Conservation (phyloP, 805 yeast genomes). For the Kodamaea jinghongensis region DNA sequence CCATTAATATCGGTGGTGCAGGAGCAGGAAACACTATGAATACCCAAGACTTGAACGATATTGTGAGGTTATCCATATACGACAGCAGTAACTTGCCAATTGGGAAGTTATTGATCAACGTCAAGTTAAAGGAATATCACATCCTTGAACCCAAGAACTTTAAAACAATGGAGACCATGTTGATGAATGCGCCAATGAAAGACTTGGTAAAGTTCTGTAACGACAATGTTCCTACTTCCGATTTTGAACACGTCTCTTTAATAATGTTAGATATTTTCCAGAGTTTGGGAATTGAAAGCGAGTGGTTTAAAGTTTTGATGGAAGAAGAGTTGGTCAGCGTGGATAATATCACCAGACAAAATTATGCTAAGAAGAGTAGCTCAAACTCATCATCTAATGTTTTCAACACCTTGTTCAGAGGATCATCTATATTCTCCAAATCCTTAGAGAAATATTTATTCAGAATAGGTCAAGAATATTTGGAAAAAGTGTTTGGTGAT, state of each 20-base stretch:
- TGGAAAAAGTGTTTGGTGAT: slow-evolving; percentile 70
- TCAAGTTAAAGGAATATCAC: slow-evolving; percentile 50
- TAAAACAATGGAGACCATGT: slow-evolving; percentile 58
- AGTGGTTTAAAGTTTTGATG: slow-evolving; percentile 71
- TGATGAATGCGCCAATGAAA: slow-evolving; percentile 50
- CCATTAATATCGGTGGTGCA: slow-evolving; percentile 29
- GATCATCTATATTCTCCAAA: slow-evolving; percentile 79
- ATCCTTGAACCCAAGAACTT: slow-evolving; percentile 62
- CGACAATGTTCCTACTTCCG: slow-evolving; percentile 33
- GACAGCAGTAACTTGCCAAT: slow-evolving; percentile 42
- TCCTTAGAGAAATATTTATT: slow-evolving; percentile 75
- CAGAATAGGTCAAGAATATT: slow-evolving; percentile 74
- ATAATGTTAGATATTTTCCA: slow-evolving; percentile 75
- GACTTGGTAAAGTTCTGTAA: slow-evolving; percentile 51
- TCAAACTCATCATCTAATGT: slow-evolving; percentile 26
- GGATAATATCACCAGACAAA: slow-evolving; percentile 44
- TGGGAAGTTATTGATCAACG: slow-evolving; percentile 57
- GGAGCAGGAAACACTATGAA: slow-evolving; percentile 22
- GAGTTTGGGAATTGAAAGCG: slow-evolving; percentile 61
- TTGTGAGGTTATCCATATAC: slow-evolving; percentile 46
- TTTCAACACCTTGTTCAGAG: slow-evolving; percentile 59
- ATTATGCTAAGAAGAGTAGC: slow-evolving; percentile 20
- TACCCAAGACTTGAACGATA: slow-evolving; percentile 24
- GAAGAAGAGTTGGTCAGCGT: slow-evolving; percentile 59
- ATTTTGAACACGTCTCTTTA: slow-evolving; percentile 53